Evolutionary conservation across 768 basidiomycete species (phyloP), one percentile per base, ranked within the genome.

Genomic region (Lyophyllum decastes): DNA sequence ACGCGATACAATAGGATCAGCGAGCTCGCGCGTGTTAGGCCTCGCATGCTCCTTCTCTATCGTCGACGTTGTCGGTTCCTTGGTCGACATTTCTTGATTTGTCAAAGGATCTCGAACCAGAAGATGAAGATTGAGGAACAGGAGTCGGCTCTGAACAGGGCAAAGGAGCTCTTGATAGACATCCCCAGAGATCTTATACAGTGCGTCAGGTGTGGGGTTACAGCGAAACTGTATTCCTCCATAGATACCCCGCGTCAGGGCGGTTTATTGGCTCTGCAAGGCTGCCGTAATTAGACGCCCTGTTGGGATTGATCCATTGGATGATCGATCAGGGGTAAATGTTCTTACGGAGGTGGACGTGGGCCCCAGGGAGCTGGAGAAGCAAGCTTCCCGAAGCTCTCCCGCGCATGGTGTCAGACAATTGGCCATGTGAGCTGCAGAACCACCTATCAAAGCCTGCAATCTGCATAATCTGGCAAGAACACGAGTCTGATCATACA

Each of bases 1-100:
- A n/a, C 70, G 65, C 14, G 73, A 68, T 30, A 80, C 78, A n/a
- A 78, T 47, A 14, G 68, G 64, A 40, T 78, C 73, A 33, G 70
- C 62, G 2, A 57, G 24, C 19, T 58, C 57, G 24, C 41, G 60
- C n/a, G 54, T 43, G 21, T 43, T 52, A 11, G 21, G 57, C 40
- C 34, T 54, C 27, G n/a, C 7, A n/a, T 26, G 38, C 35, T 52
- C 27, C 50, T 52, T 49, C 52, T 66, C 58, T 38, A 54, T 49
- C 22, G 46, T 17, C 35, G 35, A 12, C 11, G 35, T 19, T 21
- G 35, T 60, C 5, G 52, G 46, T 19, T 57, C 46, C 38, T 16
- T 55, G 22, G 49, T 26, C 45, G 56, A 24, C 60, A 64, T 63
- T 47, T 25, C 11, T 38, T 38, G 14, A 54, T 27, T 30, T 11